phyloP scores from a whole-genome alignment of 441 rosid species.

The Adansonia grandidieri region DNA sequence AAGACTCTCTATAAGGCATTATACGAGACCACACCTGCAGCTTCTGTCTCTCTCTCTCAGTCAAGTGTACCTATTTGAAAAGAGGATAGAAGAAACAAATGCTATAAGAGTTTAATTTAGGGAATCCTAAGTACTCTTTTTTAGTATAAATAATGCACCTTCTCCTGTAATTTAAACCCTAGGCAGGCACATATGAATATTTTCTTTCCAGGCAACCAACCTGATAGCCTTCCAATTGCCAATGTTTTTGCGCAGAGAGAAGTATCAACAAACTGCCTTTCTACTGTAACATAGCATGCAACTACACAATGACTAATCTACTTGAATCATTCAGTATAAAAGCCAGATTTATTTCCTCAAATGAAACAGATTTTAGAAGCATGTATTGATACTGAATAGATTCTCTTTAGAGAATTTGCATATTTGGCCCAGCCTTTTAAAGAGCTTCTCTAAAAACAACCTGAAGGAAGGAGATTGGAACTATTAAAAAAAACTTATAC shows the following conservation, averaged over 20 bases:
- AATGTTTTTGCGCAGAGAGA: neutral
- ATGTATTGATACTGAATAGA: neutral
- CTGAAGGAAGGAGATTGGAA: conserved; percentile 9
- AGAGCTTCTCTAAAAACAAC: neutral
- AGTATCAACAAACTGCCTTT: conserved; percentile 2
- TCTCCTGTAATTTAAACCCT: conserved; percentile 6
- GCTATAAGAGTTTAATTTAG: conserved; percentile 5
- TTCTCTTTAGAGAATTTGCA: conserved; percentile 6
- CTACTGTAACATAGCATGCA: conserved; percentile 1
- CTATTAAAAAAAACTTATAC: neutral
- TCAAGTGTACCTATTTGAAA: conserved; percentile 76
- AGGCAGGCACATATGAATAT: neutral
- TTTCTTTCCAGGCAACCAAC: conserved; percentile 15
- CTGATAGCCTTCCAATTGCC: neutral
- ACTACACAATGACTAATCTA: conserved; percentile 13
- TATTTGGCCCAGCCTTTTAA: neutral
- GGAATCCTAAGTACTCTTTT: neutral
- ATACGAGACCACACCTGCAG: conserved; percentile 99
- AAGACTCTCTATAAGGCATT: conserved; percentile 98
- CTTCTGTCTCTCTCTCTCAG: conserved; percentile 98
- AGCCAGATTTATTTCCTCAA: conserved; percentile 10
- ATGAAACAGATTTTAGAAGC: conserved; percentile 13
- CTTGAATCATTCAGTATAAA: neutral
- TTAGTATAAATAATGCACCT: neutral
- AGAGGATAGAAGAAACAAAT: conserved; percentile 20